Evolutionary conservation across 257 asterid genomes (phyloP), one percentile per base, ranked within the genome.

Genomic region (Fraxinus americana): DNA sequence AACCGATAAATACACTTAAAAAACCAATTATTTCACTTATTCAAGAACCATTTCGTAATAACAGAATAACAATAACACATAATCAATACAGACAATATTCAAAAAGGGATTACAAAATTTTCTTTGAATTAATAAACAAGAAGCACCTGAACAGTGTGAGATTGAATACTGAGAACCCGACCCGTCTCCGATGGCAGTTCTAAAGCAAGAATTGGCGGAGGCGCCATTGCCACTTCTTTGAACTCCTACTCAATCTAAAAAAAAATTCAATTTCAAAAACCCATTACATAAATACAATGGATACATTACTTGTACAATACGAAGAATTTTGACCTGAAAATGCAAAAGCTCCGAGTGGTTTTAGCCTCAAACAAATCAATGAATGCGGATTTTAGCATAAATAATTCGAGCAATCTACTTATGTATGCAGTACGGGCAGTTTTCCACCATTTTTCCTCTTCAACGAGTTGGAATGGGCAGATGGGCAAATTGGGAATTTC

Each of bases 131-230:
- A 41, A 79, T 7, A 13, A 65, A 74, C 45, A 65, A 54, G 79
- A 75, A 29, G 71, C 72, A 95, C 98, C 98, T 95, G 99, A 85
- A 95, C 97, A 52, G 98, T 95, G 86, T 91, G 99, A 67, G 99
- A 95, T 85, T 95, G 98, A 82, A 95, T 93, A 82, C 98, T 93
- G 29, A 93, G 91, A 66, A 95, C 96, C 83, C 99, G 96, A 41
- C 99, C 99, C 30, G 97, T 92, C 21, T 78, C 96, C 29, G 97
- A 92, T 0, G 99, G 99, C 80, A 95, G 82, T 38, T 90, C 99
- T 78, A 95, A 83, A 71, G 99, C 88, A 67, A 95, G 84, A 80
- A 95, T 80, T 45, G 97, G 99, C 52, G 98, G 98, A 76, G 86
- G 91, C 72, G 93, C 92, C 98, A 92, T 92, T 77, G n/a, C 77